Conservation (phyloP, 176 grass and related monocot genomes). For the Neostapfia colusana region DNA sequence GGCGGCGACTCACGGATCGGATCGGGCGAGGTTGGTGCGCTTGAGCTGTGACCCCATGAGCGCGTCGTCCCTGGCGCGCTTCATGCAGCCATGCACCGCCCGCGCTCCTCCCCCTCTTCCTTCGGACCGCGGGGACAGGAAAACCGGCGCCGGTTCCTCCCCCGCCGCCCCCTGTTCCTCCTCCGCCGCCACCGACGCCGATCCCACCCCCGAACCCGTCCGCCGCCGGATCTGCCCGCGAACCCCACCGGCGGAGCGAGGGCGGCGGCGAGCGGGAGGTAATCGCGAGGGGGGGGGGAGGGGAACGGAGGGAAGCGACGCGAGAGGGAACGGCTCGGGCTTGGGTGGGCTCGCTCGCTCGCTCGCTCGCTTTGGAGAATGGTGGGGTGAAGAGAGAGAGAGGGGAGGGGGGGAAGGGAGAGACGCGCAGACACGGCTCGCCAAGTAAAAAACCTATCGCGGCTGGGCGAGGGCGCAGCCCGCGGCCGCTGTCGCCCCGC, state of each 20-base stretch:
- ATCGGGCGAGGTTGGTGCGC: slow-evolving; percentile 62
- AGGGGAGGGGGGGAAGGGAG: background rate
- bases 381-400: background rate
- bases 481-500: slow-evolving; percentile 5
- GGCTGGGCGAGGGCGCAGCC: background rate
- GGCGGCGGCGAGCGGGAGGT: slow-evolving; percentile 24
- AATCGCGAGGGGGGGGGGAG: slow-evolving; percentile 14
- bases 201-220: slow-evolving; percentile 22
- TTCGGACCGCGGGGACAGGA: background rate
- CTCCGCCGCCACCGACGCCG: slow-evolving; percentile 22
- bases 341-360: background rate
- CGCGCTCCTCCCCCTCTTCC: background rate
- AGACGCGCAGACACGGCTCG: background rate
- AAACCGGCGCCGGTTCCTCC: slow-evolving; percentile 3
- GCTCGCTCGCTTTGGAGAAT: background rate
- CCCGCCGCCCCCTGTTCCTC: background rate
- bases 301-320: background rate
- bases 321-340: slow-evolving; percentile 24
- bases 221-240: slow-evolving; percentile 35
- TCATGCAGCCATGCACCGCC: slow-evolving; percentile 56
- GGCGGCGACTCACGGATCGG: slow-evolving; percentile 85
- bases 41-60: slow-evolving; percentile 86
- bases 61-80: slow-evolving; percentile 62
- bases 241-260: background rate
- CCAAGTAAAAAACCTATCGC: slow-evolving; percentile 32